phyloP scores from a whole-genome alignment of 148 eudicot species.

The Amaranthus palmeri region DNA sequence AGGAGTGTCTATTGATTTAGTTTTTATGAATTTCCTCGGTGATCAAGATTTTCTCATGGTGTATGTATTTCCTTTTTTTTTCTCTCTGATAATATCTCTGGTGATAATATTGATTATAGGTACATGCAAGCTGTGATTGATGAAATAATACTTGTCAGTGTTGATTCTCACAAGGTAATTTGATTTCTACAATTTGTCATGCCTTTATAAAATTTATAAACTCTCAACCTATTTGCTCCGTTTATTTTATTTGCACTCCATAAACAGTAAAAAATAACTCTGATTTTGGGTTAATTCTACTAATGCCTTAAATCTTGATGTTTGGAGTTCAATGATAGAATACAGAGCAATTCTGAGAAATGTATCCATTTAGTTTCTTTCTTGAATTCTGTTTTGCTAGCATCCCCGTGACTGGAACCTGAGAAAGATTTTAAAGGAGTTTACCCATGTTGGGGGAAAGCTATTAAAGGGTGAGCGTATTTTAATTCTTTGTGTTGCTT shows the following conservation, averaged over 20 bases:
- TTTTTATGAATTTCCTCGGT: not conserved
- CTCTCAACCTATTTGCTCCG: not conserved
- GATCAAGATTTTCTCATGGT: not conserved
- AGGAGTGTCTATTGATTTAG: not conserved
- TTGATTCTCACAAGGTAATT: slow-evolving; percentile 66
- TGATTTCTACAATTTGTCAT: not conserved
- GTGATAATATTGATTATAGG: slow-evolving; percentile 36
- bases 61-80: not conserved
- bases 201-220: not conserved
- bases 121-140: slow-evolving; percentile 97
- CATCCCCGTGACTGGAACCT: slow-evolving; percentile 78
- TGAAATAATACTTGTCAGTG: slow-evolving; percentile 59
- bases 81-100: not conserved
- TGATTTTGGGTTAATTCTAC: not conserved
- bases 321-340: not conserved
- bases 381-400: slow-evolving; percentile 25
- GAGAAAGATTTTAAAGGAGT: slow-evolving; percentile 60
- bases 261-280: not conserved
- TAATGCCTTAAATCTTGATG: not conserved
- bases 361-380: slow-evolving; percentile 11
- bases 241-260: not conserved
- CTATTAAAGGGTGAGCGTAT: slow-evolving; percentile 55
- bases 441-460: slow-evolving; percentile 48
- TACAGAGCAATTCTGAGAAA: not conserved
- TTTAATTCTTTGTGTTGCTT: not conserved